Conservation (phyloP, 352 stramenopile genomes). For the Elongisporangium anandrum region DNA sequence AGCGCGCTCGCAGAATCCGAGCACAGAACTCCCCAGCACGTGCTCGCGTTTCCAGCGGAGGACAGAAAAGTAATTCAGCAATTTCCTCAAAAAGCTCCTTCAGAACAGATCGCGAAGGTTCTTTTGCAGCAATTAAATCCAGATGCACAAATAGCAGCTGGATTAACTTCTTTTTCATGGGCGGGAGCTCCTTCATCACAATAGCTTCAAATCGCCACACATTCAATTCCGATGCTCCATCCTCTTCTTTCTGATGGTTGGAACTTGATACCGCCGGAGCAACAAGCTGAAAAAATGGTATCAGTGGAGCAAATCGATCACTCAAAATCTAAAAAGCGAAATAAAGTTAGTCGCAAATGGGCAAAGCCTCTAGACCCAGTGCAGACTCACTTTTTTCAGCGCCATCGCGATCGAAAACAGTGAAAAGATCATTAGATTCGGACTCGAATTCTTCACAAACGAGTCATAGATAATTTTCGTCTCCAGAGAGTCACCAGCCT, state of each 20-base stretch:
- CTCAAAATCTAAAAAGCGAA: background rate
- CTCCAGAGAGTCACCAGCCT: background rate
- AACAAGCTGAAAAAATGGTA: conserved; percentile 1
- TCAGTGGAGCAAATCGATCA: background rate
- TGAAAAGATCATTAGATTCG: background rate
- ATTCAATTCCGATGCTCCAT: conserved; percentile 2
- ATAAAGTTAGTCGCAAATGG: background rate
- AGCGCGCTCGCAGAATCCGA: background rate
- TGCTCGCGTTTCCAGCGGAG: background rate
- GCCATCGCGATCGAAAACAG: background rate
- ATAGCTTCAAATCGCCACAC: conserved; percentile 9
- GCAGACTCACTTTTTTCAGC: background rate
- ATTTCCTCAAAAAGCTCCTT: background rate
- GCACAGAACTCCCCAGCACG: conserved; percentile 1
- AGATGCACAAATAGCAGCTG: background rate
- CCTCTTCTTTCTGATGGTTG: background rate
- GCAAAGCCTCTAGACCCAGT: too few relatives aligned
- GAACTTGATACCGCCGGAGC: background rate
- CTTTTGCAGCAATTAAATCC: background rate
- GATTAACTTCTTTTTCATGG: conserved; percentile 2
- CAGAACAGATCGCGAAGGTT: background rate
- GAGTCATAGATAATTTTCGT: background rate
- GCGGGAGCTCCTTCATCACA: conserved; percentile 5
- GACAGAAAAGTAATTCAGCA: background rate
- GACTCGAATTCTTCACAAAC: background rate